Conservation (phyloP, 2,329 filamentous ascomycete genomes). For the Grosmannia clavigera region DNA sequence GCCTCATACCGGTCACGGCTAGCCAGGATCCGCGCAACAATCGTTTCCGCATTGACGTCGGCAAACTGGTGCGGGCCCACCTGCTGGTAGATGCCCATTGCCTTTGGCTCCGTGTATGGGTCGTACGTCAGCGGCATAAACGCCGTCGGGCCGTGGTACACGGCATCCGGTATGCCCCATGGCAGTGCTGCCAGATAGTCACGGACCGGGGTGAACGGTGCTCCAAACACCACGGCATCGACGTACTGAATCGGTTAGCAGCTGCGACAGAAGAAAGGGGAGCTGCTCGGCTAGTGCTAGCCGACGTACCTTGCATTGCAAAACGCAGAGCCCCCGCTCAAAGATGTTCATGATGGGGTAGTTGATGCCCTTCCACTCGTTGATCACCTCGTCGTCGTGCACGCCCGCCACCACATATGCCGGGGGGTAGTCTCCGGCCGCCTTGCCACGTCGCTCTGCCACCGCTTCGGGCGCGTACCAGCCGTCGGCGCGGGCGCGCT, state of each 20-base stretch:
- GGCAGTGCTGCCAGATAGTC: slow-evolving; percentile 66
- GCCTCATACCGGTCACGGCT: slow-evolving; percentile 83
- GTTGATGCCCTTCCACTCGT: slow-evolving; percentile 92
- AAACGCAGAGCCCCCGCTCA: slow-evolving; percentile 85
- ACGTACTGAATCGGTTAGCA: slow-evolving; percentile 50
- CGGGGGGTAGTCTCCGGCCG: slow-evolving; percentile 61
- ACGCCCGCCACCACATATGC: slow-evolving; percentile 86
- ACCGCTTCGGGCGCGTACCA: slow-evolving; percentile 61
- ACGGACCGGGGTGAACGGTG: slow-evolving; percentile 75
- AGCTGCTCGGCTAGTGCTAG: background rate
- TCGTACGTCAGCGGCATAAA: slow-evolving; percentile 76
- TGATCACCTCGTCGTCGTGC: slow-evolving; percentile 91
- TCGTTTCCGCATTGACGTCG: slow-evolving; percentile 82
- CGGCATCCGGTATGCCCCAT: slow-evolving; percentile 59
- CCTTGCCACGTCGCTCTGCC: slow-evolving; percentile 47
- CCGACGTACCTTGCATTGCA: slow-evolving; percentile 71
- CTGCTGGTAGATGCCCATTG: slow-evolving; percentile 72
- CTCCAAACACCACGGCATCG: slow-evolving; percentile 76
- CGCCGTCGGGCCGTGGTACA: slow-evolving; percentile 93
- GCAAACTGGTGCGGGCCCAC: slow-evolving; percentile 68
- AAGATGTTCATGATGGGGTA: slow-evolving; percentile 99
- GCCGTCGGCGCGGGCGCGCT: slow-evolving; percentile 50
- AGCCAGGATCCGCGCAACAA: slow-evolving; percentile 81
- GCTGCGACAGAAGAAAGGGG: background rate
- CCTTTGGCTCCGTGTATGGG: slow-evolving; percentile 69